These are phyloP conservation scores for Astragalus glycyphyllos DNA, from an alignment of 306 rosid species.

Conservation along the genomic window DNA sequence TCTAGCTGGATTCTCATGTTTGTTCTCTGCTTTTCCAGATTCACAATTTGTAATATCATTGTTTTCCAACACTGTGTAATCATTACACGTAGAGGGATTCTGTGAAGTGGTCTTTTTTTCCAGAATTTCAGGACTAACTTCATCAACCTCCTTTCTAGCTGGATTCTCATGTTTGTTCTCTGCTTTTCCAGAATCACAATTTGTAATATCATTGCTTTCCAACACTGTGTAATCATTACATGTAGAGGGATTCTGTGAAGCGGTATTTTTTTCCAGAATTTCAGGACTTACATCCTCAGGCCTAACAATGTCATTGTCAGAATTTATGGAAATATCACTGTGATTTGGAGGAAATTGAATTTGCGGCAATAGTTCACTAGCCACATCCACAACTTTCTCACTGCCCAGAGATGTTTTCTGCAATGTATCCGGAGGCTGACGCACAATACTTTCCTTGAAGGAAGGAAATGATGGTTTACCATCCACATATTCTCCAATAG, in stretches of 20 bases:
- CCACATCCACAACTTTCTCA: conserved; percentile 42
- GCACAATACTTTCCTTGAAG: conserved; percentile 24
- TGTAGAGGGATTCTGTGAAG: conserved; percentile 39
- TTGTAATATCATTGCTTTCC: too few species aligned
- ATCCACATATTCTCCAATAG: conserved; percentile 34
- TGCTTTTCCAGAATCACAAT: too few species aligned
- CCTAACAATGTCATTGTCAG: conserved; percentile 40
- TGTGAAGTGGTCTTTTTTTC: not conserved
- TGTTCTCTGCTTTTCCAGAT: conserved; percentile 39
- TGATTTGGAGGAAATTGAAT: conserved; percentile 29
- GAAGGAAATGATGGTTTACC: conserved; percentile 38
- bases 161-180: too few species aligned
- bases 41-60: too few species aligned
- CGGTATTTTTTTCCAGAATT: conserved; percentile 43
- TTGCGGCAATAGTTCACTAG: conserved; percentile 45
- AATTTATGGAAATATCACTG: conserved; percentile 37
- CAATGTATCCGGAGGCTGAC: conserved; percentile 26
- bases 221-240: too few species aligned
- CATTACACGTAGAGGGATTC: too few species aligned
- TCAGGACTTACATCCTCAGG: conserved; percentile 42
- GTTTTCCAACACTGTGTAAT: too few species aligned
- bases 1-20: conserved; percentile 39
- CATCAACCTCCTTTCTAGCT: too few species aligned
- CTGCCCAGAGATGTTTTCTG: conserved; percentile 15
- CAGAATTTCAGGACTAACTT: conserved; percentile 29